Conservation (phyloP, 371 early-diverging fungal genomes). For the Apophysomyces variabilis region DNA sequence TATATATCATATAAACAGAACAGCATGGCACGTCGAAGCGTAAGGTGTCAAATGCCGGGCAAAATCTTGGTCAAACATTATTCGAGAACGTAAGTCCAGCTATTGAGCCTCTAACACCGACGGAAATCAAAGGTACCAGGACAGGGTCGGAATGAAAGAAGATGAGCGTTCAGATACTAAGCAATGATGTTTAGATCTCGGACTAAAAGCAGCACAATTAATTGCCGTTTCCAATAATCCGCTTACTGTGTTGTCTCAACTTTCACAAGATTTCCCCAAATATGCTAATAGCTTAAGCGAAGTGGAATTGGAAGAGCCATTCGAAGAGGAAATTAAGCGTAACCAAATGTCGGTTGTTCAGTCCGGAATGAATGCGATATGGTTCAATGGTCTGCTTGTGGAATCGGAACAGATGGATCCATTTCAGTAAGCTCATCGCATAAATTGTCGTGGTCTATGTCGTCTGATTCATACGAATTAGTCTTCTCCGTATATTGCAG, state of each 20-base stretch:
- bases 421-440: slow-evolving; percentile 56
- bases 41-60: slow-evolving; percentile 31
- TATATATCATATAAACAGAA: neutral
- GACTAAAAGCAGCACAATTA: slow-evolving; percentile 70
- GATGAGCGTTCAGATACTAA: too few relatives aligned
- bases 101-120: slow-evolving; percentile 65
- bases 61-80: slow-evolving; percentile 34
- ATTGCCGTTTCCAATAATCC: slow-evolving; percentile 64
- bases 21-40: slow-evolving; percentile 25
- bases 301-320: slow-evolving; percentile 33
- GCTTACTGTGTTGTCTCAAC: slow-evolving; percentile 60
- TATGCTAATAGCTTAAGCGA: slow-evolving; percentile 74
- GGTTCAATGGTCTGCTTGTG: slow-evolving; percentile 72
- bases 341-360: slow-evolving; percentile 36
- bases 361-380: slow-evolving; percentile 53
- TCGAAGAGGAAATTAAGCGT: slow-evolving; percentile 33
- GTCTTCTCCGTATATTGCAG: slow-evolving; percentile 34
- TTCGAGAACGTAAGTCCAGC: slow-evolving; percentile 48
- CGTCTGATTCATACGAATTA: slow-evolving; percentile 19
- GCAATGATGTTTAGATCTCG: slow-evolving; percentile 46
- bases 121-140: slow-evolving; percentile 57
- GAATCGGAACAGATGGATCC: slow-evolving; percentile 63
- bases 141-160: too few relatives aligned
- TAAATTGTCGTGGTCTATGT: neutral
- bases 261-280: slow-evolving; percentile 86